Evolutionary conservation across 768 basidiomycete genomes (phyloP), one percentile per base, ranked within the genome.

Genomic region (Pleurotus pulmonarius): DNA sequence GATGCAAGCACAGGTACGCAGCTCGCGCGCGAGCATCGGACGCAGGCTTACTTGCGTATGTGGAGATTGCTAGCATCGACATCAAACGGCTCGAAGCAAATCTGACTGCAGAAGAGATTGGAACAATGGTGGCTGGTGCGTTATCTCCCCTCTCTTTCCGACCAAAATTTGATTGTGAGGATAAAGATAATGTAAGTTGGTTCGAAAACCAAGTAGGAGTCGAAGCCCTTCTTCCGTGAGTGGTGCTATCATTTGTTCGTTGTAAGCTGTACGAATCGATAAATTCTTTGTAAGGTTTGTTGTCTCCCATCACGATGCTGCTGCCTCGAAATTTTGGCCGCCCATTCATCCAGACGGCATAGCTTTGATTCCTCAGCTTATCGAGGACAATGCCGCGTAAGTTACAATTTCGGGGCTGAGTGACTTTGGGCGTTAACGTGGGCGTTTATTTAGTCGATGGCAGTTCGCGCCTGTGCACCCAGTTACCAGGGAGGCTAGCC

Each of bases 381-480:
- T 53, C 11, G 26, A 41, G 51, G 38, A 53, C 15, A 49, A 49
- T 18, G 16, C 51, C 16, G 51, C 51, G 51, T 53, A 40, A 53
- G 51, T 43, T 29, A 5, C 41, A 15, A 44, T 44, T 7, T 44
- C 41, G 9, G 11, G 20, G 41, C 39, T n/a, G 48, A 49, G 48
- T 49, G 26, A 20, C 16, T 22, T 22, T 20, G 24, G 51, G 39
- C 51, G 51, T 29, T 29, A 25, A 53, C n/a, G n/a, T 53, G 51
- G 41, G 49, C 49, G 22, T 25, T 20, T 25, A 16, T 38, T 22
- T 41, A 53, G 51, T 20, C 41, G 37, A n/a, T 53, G 51, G 51
- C 37, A 53, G 51, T 53, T 53, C 51, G 51, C 51, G n/a, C 51
- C 51, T 53, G 39, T 53, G 51, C 51, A 53, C 39, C 51, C 51